phyloP scores from a whole-genome alignment of 164 flowering plant genomes.

The Malania oleifera region DNA sequence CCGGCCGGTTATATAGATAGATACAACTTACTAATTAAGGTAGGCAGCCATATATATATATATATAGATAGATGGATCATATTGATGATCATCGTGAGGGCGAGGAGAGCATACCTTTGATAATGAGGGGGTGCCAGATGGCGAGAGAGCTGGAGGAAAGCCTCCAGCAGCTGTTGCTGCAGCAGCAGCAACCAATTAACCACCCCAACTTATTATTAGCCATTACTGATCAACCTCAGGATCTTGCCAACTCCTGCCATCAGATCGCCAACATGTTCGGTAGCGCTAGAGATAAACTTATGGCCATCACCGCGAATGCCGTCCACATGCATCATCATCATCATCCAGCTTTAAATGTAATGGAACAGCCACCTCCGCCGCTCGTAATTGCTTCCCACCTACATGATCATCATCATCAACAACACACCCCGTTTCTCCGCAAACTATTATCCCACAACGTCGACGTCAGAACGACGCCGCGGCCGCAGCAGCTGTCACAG shows the following conservation, averaged over 20 bases:
- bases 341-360: too few species aligned
- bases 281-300: constrained; percentile 22
- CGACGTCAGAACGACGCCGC: too few species aligned
- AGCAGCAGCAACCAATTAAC: constrained; percentile 4
- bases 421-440: not conserved
- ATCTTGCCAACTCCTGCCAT: constrained; percentile 25
- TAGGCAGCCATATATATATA: not conserved
- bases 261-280: constrained; percentile 32
- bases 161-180: not conserved
- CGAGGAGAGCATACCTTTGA: constrained; percentile 31
- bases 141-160: constrained; percentile 38
- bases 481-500: too few species aligned
- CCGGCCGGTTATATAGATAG: not conserved
- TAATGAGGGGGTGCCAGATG: constrained; percentile 39
- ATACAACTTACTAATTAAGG: not conserved
- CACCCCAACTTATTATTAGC: constrained; percentile 17
- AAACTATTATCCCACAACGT: too few species aligned
- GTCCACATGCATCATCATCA: too few species aligned
- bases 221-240: constrained; percentile 17
- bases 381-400: too few species aligned
- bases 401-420: not conserved
- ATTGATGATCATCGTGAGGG: constrained; percentile 1
- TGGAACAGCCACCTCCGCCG: too few species aligned
- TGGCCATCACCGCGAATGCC: not conserved
- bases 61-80: not conserved